Evolutionary conservation across 768 basidiomycete species (phyloP), one percentile per base, ranked within the genome.

Genomic region (Sporobolomyces phaffii): DNA sequence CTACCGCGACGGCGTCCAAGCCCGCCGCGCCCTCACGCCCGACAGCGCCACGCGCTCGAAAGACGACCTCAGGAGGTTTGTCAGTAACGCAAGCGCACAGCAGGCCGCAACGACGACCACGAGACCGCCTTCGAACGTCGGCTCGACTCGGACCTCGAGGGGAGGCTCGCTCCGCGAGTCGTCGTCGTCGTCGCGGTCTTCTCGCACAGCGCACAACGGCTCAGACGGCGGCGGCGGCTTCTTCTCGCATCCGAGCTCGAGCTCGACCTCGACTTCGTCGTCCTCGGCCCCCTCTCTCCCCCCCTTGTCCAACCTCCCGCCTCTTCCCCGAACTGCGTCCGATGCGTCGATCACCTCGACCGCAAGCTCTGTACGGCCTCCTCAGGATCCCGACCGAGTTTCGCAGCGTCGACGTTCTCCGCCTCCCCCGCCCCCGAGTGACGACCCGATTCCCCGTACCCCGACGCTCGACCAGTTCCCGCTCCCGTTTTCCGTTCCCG

Each of bases 11-110:
- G 65, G 67, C 1, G 62, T 65, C 4, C n/a, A n/a, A n/a, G n/a
- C n/a, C n/a, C n/a, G n/a, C n/a, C n/a, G n/a, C n/a, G n/a, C n/a
- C n/a, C 51, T 71, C 5, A 71, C 70, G 26, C 70, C 70, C 2
- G 53, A 44, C 20, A 59, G 62, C 11, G 70, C 70, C 5, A 44
- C 44, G 1, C 43, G 60, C 31, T 54, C 59, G 3, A 91, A 78
- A 85, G 91, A 49, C 82, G 85, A 71, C 83, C 87, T 64, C 82
- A 86, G 31, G 84, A 85, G 33, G 86, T 88, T 65, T 81, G 76
- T 58, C 59, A 72, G 62, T 14, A 59, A 63, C 52, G 64, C 62
- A 10, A 59, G 61, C 52, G 64, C 62, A 10, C 60, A 52, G 53
- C 61, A 47, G n/a, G 67, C 36, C n/a, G 63, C 29, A 48, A 36